Percentiles rank a stretch among this genome's conserved stretches.
These are phyloP conservation scores for Backusella tarrabulga DNA, from an alignment of 192 early-diverging fungal genomes.

Conservation along the genomic window DNA sequence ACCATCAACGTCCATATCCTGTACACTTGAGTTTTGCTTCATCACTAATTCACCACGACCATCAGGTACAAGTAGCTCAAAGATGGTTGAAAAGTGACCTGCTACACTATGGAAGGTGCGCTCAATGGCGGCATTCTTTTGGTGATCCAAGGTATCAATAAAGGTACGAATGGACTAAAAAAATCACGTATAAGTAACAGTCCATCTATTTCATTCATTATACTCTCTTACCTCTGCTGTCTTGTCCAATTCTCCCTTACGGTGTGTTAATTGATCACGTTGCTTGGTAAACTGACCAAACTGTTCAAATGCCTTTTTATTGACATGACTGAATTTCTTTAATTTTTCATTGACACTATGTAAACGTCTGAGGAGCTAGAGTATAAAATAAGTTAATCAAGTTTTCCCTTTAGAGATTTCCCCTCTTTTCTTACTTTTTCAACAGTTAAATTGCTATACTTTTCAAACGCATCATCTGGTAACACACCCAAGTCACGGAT, in stretches of 20 bases:
- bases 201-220: background rate
- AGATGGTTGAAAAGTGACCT: conserved; percentile 84
- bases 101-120: conserved; percentile 94
- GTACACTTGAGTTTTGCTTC: conserved; percentile 60
- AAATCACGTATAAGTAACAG: background rate
- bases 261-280: conserved; percentile 73
- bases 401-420: background rate
- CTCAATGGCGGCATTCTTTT: conserved; percentile 97
- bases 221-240: conserved; percentile 54
- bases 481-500: conserved; percentile 95
- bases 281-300: conserved; percentile 93
- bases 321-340: conserved; percentile 91
- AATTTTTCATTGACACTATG: conserved; percentile 83
- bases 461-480: conserved; percentile 89
- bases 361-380: conserved; percentile 56
- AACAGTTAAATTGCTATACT: conserved; percentile 46
- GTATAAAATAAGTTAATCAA: background rate
- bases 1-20: conserved; percentile 40
- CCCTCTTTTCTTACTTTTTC: conserved; percentile 43
- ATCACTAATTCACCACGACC: conserved; percentile 87
- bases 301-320: conserved; percentile 99
- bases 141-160: conserved; percentile 87
- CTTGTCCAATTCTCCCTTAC: conserved; percentile 88
- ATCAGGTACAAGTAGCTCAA: conserved; percentile 85
- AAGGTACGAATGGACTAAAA: conserved; percentile 77